Evolutionary conservation across 108 stramenopile species (phyloP).

Genomic region (Fragilariopsis cylindrus): DNA sequence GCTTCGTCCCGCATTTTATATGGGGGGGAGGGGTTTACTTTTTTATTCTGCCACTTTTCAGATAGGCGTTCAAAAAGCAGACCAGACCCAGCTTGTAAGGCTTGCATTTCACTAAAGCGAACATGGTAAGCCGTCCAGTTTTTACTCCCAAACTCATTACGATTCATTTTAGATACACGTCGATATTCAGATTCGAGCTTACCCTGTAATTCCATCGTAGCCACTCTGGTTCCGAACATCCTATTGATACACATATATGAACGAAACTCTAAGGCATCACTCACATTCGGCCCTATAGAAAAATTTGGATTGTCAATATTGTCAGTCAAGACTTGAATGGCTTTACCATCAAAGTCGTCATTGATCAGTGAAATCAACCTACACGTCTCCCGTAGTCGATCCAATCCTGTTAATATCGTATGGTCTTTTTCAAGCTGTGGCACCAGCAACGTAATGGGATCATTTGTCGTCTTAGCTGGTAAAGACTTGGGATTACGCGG

Average conservation of each 20-base stretch:
- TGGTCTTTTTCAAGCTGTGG: constrained; percentile 33
- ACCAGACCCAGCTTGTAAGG: constrained; percentile 16
- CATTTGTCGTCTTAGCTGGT: constrained; percentile 32
- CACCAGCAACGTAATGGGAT: constrained; percentile 8
- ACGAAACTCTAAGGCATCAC: constrained; percentile 62
- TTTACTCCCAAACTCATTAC: constrained; percentile 24
- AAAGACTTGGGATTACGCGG: constrained; percentile 44
- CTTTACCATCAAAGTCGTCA: constrained; percentile 61
- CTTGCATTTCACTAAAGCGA: constrained; percentile 49
- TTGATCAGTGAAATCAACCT: constrained; percentile 65
- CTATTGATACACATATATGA: constrained; percentile 60
- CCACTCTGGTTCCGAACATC: constrained; percentile 38
- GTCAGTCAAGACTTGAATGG: constrained; percentile 46
- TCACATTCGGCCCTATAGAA: constrained; percentile 37
- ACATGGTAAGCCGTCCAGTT: constrained; percentile 40
- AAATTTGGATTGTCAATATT: constrained; percentile 42
- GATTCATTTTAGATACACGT: constrained; percentile 8
- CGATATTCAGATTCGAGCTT: constrained; percentile 14
- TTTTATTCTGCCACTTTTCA: constrained; percentile 9
- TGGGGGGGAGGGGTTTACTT: constrained; percentile 4
- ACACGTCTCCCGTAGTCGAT: constrained; percentile 50
- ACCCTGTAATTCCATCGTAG: constrained; percentile 19
- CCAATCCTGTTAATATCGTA: constrained; percentile 19
- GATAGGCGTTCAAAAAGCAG: constrained; percentile 14
- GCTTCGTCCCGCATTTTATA: constrained; percentile 23